These are phyloP conservation scores for Geranomyces michiganensis DNA, from an alignment of 192 early-diverging fungal species.

Conservation along the genomic window DNA sequence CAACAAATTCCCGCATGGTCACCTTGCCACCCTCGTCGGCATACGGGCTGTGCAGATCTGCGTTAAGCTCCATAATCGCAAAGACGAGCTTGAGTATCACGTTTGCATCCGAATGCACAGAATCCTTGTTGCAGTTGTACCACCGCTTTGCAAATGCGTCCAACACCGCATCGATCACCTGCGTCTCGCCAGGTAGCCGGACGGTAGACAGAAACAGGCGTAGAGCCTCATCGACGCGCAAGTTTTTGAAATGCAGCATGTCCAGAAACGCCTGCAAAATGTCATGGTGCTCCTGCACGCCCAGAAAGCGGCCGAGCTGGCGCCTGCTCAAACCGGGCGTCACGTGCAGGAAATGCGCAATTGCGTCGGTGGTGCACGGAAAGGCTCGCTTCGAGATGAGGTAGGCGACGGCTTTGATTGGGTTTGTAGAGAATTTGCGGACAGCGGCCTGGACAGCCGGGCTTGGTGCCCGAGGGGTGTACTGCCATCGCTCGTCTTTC, in stretches of 20 bases:
- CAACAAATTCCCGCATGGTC: conserved; percentile 33
- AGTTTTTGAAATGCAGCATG: conserved; percentile 56
- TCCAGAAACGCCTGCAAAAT: conserved; percentile 60
- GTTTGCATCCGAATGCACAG: conserved; percentile 20
- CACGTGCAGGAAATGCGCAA: conserved; percentile 68
- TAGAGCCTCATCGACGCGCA: conserved; percentile 62
- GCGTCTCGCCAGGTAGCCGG: conserved; percentile 54
- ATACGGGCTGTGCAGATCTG: conserved; percentile 54
- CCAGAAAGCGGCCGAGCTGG: conserved; percentile 62
- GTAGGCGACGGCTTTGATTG: conserved; percentile 57
- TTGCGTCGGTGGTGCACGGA: conserved; percentile 58
- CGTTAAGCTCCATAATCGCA: conserved; percentile 67
- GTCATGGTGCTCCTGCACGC: conserved; percentile 56
- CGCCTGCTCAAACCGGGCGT: conserved; percentile 62
- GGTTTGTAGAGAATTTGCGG: conserved; percentile 61
- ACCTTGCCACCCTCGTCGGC: conserved; percentile 18
- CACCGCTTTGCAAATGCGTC: conserved; percentile 66
- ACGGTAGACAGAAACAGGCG: conserved; percentile 59
- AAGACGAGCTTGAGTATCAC: conserved; percentile 63
- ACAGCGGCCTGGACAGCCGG: conserved; percentile 62
- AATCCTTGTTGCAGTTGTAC: conserved; percentile 61
- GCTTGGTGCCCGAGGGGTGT: conserved; percentile 42
- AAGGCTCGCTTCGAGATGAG: conserved; percentile 61
- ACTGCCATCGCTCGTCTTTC: conserved; percentile 34
- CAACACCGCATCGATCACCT: conserved; percentile 53